Conservation (phyloP, 257 asterid genomes). For the Lavandula angustifolia region DNA sequence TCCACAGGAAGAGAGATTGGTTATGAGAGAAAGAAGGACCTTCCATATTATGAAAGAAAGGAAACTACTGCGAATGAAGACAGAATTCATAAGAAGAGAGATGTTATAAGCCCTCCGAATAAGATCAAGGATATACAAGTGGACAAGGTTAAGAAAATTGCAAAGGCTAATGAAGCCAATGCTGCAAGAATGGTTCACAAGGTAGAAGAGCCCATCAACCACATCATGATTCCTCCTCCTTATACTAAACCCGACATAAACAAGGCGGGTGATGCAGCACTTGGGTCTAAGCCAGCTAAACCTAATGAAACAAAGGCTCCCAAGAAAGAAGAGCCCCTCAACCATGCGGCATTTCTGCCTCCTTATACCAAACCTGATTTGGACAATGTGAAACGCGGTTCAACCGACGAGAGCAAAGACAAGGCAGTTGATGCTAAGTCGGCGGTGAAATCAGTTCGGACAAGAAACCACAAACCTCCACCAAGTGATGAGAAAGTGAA, state of each 20-base stretch:
- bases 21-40: constrained; percentile 27
- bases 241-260: constrained; percentile 38
- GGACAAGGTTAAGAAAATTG: constrained; percentile 23
- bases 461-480: constrained; percentile 34
- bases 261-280: neutral
- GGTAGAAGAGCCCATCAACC: constrained; percentile 34
- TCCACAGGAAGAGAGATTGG: constrained; percentile 13
- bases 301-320: constrained; percentile 28
- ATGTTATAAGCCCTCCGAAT: constrained; percentile 13
- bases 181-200: constrained; percentile 13
- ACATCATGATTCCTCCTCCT: constrained; percentile 52
- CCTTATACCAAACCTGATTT: constrained; percentile 47
- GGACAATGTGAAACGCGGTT: constrained; percentile 22
- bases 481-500: constrained; percentile 25
- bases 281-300: neutral
- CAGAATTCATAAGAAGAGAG: neutral
- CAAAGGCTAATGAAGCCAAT: constrained; percentile 24
- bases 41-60: neutral
- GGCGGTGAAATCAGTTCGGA: constrained; percentile 55
- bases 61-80: constrained; percentile 20
- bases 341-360: constrained; percentile 43
- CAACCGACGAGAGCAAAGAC: constrained; percentile 8
- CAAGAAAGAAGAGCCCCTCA: constrained; percentile 35
- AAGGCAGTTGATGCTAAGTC: constrained; percentile 29
- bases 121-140: constrained; percentile 50